These are phyloP conservation scores for Royoungia palumana DNA, from an alignment of 768 basidiomycete genomes.

Conservation along the genomic window DNA sequence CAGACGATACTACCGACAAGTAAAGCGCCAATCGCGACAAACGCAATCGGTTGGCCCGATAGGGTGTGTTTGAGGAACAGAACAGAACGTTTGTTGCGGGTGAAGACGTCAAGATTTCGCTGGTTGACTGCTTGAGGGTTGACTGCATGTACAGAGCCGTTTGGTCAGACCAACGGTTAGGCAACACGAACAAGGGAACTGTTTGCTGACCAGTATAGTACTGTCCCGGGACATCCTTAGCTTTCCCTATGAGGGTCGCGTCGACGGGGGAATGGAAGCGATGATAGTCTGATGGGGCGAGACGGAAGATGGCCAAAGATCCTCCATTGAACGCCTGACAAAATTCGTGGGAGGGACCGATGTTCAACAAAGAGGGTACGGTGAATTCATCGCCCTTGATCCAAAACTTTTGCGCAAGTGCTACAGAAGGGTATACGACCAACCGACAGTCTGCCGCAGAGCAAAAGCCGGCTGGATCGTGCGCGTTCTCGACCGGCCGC, in stretches of 20 bases:
- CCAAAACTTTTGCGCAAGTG: constrained; percentile 68
- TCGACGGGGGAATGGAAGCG: constrained; percentile 74
- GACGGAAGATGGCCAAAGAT: constrained; percentile 65
- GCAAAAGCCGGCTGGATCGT: constrained; percentile 51
- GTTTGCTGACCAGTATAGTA: constrained; percentile 53
- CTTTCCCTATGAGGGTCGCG: constrained; percentile 42
- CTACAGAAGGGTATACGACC: constrained; percentile 60
- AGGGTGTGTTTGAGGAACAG: constrained; percentile 47
- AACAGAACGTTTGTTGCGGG: constrained; percentile 58
- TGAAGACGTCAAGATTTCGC: constrained; percentile 58
- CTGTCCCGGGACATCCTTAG: constrained; percentile 48
- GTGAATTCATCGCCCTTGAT: constrained; percentile 71
- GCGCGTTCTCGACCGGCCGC: constrained; percentile 56
- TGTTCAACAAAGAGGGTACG: constrained; percentile 55
- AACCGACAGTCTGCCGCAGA: constrained; percentile 73
- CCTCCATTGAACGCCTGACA: constrained; percentile 41
- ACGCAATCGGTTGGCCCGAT: constrained; percentile 52
- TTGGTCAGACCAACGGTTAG: too few species aligned
- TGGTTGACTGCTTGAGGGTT: constrained; percentile 80
- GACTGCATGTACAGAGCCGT: constrained; percentile 35
- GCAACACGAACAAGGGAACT: not conserved
- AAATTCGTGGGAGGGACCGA: constrained; percentile 40
- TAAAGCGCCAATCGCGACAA: constrained; percentile 77
- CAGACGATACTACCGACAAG: constrained; percentile 74
- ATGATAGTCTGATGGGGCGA: constrained; percentile 81